These are phyloP conservation scores for Odontarrhena argentea DNA, from an alignment of 345 rosid genomes.

Conservation along the genomic window DNA sequence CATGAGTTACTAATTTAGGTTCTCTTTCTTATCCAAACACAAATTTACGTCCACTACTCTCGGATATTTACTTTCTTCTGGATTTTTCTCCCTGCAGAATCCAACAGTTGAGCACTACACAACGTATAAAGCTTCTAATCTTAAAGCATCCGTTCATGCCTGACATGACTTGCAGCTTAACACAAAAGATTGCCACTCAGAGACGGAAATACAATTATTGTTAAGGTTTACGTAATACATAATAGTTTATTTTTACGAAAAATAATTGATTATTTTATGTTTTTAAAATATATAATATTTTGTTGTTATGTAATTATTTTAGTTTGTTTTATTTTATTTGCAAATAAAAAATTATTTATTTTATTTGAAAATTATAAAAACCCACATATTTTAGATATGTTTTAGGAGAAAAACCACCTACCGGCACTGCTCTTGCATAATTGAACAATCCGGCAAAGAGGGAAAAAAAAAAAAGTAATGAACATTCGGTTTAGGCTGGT, in stretches of 20 bases:
- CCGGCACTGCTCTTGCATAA: neutral
- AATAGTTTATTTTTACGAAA: neutral
- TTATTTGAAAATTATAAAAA: too few relatives aligned
- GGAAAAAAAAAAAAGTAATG: too few relatives aligned
- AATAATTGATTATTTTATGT: conserved; percentile 43
- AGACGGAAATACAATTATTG: conserved; percentile 20
- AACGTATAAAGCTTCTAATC: conserved; percentile 65
- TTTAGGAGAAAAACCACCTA: too few relatives aligned
- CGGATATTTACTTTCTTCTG: neutral
- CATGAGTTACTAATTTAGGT: conserved; percentile 63
- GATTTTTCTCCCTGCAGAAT: conserved; percentile 46
- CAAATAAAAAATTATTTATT: too few relatives aligned
- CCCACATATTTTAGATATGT: too few relatives aligned
- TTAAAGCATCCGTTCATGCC: conserved; percentile 59
- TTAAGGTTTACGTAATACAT: too few relatives aligned
- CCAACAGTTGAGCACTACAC: conserved; percentile 83
- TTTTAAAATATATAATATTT: too few relatives aligned
- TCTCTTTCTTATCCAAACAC: conserved; percentile 28
- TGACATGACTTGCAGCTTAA: conserved; percentile 74
- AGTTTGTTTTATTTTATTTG: too few relatives aligned
- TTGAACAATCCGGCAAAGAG: too few relatives aligned
- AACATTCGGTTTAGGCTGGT: conserved; percentile 36
- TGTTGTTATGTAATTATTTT: too few relatives aligned
- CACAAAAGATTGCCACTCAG: conserved; percentile 63
- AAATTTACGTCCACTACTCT: conserved; percentile 18